Percentiles rank a stretch among this genome's conserved stretches.
phyloP scores from a whole-genome alignment of 2,329 filamentous ascomycete genomes.

The Podosphaera aphanis region DNA sequence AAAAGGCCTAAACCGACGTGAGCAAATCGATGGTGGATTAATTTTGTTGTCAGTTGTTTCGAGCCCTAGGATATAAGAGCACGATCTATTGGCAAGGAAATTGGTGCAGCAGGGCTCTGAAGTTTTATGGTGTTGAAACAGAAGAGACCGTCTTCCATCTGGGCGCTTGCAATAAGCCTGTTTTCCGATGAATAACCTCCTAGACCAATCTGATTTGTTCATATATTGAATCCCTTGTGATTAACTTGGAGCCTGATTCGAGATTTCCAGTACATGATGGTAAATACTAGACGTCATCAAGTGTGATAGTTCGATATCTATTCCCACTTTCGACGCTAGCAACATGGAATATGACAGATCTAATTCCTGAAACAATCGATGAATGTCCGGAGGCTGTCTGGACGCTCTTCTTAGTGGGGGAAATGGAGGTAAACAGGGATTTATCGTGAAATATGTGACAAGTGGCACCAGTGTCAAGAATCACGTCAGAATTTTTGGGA shows the following conservation, averaged over 20 bases:
- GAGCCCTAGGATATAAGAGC: not conserved
- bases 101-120: not conserved
- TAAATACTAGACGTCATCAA: not conserved
- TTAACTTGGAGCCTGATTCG: not conserved
- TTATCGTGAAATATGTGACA: not conserved
- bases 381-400: too few relatives aligned
- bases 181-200: not conserved
- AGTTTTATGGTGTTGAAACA: not conserved
- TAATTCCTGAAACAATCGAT: too few relatives aligned
- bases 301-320: not conserved
- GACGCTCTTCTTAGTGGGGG: too few relatives aligned
- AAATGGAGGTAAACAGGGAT: not conserved
- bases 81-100: not conserved
- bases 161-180: not conserved
- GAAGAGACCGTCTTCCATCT: not conserved
- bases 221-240: not conserved
- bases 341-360: too few relatives aligned
- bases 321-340: too few relatives aligned
- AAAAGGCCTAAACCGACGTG: too few relatives aligned
- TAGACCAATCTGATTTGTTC: not conserved
- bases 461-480: not conserved
- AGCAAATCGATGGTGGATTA: not conserved
- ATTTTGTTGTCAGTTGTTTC: not conserved
- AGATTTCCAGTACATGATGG: not conserved
- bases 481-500: not conserved